A percentile compares a stretch with the other conserved stretches of the same genome.
Evolutionary conservation across 2,329 filamentous ascomycete genomes (phyloP).

Genomic region (Colletotrichum australisinense): DNA sequence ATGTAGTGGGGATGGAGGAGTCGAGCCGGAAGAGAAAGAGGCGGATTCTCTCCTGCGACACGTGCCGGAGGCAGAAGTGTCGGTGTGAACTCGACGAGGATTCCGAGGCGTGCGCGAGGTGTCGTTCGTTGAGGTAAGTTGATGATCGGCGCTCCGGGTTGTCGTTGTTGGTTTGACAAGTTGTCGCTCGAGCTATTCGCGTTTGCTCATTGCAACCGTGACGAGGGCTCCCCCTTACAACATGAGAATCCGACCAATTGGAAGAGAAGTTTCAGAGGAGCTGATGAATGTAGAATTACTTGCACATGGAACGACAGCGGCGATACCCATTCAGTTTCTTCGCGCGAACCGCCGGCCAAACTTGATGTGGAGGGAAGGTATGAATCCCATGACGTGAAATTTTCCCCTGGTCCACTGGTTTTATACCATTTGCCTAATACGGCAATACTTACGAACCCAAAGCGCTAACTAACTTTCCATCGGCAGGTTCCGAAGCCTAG

Average conservation of each 20-base stretch:
- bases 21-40: slow-evolving; percentile 30
- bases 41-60: slow-evolving; percentile 35
- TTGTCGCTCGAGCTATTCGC: too few species aligned
- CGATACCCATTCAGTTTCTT: slow-evolving; percentile 28
- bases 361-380: slow-evolving; percentile 26
- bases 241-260: not conserved
- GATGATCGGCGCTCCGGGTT: not conserved
- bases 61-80: slow-evolving; percentile 35
- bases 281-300: slow-evolving; percentile 14
- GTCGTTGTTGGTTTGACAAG: not conserved
- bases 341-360: slow-evolving; percentile 12
- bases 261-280: not conserved
- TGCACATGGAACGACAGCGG: slow-evolving; percentile 35
- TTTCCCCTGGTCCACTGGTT: not conserved
- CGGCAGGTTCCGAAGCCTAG: slow-evolving; percentile 23
- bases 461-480: not conserved
- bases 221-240: not conserved
- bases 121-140: slow-evolving; percentile 32
- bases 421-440: not conserved
- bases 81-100: slow-evolving; percentile 32
- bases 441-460: not conserved
- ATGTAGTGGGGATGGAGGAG: slow-evolving; percentile 13
- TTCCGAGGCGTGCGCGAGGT: slow-evolving; percentile 32
- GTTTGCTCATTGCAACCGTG: not conserved
- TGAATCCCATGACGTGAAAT: not conserved